Evolutionary conservation across 2,329 filamentous ascomycete genomes (phyloP), one percentile per base, ranked within the genome.

Genomic region (Alternaria rosae): DNA sequence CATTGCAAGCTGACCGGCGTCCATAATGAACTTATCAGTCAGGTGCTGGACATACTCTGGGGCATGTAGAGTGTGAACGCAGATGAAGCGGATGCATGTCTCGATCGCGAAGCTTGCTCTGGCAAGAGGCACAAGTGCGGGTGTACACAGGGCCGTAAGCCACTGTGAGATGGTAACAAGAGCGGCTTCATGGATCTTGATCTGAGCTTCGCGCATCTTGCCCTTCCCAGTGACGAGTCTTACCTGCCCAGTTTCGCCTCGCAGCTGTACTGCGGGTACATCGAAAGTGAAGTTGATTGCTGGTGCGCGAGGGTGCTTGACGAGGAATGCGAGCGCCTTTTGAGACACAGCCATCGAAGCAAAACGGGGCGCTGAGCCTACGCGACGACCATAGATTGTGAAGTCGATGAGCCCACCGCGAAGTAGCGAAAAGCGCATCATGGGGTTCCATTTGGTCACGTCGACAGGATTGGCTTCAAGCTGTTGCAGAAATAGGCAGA

Each of bases 221-320:
- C 26, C 13, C n/a, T 35, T 45, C 21, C n/a, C 23, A 10, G n/a
- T 5, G 4, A 42, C 35, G 32, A 50, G 32, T 32, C 51, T 38
- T 25, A 17, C 17, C 12, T 23, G 15, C 6, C 20, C 17, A n/a
- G 5, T 13, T 30, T 13, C 17, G 8, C 26, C 23, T 25, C 12
- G 32, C n/a, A 20, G 12, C 6, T 28, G 21, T 26, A 35, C 54
- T 6, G 28, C 28, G 44, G 54, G 35, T 11, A 51, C 25, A 17
- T 57, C 32, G 35, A 50, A 57, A 13, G 45, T 57, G 35, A 57
- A 57, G 35, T 57, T 43, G 45, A 57, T 50, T 38, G 54, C 54
- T 23, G 54, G 44, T 50, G 45, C 45, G 20, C n/a, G 10, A 13
- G 44, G 32, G 3, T 57, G 32, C 32, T 50, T 51, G 10, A 6